phyloP scores from a whole-genome alignment of 768 basidiomycete genomes.

The Hericium coralloides region DNA sequence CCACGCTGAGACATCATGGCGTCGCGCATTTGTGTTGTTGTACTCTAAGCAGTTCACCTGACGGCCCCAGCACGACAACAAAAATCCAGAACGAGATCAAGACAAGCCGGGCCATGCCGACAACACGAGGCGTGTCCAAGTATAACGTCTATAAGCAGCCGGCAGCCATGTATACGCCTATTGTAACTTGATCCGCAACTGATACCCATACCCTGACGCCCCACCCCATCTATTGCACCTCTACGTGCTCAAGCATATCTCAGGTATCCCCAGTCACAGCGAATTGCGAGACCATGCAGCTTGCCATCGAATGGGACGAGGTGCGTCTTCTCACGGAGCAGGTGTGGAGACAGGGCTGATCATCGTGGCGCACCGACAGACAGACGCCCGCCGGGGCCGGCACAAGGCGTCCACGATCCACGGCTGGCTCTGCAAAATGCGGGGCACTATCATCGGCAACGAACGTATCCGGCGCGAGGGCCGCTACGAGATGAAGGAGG shows the following conservation, averaged over 20 bases:
- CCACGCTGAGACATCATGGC: neutral
- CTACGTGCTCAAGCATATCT: neutral
- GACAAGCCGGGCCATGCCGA: neutral
- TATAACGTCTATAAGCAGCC: neutral
- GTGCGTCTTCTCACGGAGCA: conserved; percentile 2
- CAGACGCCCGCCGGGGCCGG: conserved; percentile 1
- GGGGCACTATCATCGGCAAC: conserved; percentile 12
- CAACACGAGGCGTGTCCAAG: neutral
- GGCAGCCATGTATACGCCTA: neutral
- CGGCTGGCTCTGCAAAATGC: conserved; percentile 16
- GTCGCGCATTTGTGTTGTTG: too few relatives aligned
- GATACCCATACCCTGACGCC: neutral
- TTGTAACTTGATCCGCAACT: neutral
- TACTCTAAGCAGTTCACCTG: too few relatives aligned
- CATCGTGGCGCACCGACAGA: neutral
- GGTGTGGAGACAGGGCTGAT: neutral
- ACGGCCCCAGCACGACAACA: too few relatives aligned
- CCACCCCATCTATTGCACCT: neutral
- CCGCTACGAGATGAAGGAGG: conserved; percentile 14
- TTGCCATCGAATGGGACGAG: conserved; percentile 12
- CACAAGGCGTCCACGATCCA: conserved; percentile 13
- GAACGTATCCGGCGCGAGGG: conserved; percentile 12
- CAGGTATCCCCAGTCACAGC: neutral
- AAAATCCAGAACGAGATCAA: too few relatives aligned
- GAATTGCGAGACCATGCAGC: neutral